A percentile compares a stretch with the other conserved stretches of the same genome.
phyloP scores from a whole-genome alignment of 139 green algal genomes.

The Diplosphaera chodatii region DNA sequence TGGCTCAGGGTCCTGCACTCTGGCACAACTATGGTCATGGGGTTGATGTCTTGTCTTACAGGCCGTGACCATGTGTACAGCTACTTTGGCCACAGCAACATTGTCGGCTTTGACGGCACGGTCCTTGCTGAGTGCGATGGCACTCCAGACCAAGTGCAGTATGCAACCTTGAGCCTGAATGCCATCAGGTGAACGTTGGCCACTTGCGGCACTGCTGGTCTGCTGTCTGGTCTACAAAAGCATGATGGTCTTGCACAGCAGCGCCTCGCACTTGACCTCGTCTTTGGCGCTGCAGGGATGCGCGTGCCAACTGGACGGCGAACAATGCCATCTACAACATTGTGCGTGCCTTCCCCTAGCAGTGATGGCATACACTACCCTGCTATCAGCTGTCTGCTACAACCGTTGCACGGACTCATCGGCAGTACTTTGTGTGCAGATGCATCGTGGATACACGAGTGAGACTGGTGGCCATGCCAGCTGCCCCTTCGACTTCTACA shows the following conservation, averaged over 20 bases:
- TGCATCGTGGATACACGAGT: conserved; percentile 53
- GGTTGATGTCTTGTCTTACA: too few species aligned
- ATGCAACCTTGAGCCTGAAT: conserved; percentile 48
- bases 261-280: not conserved
- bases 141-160: conserved; percentile 39
- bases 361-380: too few species aligned
- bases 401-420: too few species aligned
- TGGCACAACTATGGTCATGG: too few species aligned
- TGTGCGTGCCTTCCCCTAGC: not conserved
- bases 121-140: conserved; percentile 51
- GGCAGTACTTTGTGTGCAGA: not conserved
- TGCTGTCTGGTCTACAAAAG: too few species aligned
- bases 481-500: conserved; percentile 68
- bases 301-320: conserved; percentile 34
- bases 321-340: conserved; percentile 71
- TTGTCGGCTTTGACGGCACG: conserved; percentile 54
- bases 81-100: conserved; percentile 62
- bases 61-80: conserved; percentile 57
- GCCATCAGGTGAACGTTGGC: conserved; percentile 47
- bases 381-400: too few species aligned
- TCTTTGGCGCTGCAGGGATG: conserved; percentile 11
- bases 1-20: too few species aligned
- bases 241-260: too few species aligned
- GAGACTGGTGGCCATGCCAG: conserved; percentile 38
- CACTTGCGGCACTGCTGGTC: too few species aligned